These are phyloP conservation scores for Penicillium freii DNA, from an alignment of 2,329 filamentous ascomycete species.

Conservation along the genomic window DNA sequence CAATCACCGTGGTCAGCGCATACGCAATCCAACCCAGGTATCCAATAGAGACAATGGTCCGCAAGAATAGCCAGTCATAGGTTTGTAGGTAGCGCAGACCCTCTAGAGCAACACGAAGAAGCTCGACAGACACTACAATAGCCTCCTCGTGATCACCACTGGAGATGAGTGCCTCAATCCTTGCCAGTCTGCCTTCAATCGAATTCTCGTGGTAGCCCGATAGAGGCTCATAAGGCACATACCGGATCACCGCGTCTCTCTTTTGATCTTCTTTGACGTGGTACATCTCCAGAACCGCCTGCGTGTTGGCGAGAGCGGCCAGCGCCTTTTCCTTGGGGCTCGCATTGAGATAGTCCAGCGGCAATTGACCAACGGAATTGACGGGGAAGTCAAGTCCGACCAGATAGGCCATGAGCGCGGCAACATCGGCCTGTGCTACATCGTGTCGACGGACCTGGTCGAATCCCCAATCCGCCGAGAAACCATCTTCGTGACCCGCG, in stretches of 20 bases:
- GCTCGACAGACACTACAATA: conserved; percentile 71
- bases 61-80: conserved; percentile 95
- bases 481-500: conserved; percentile 79
- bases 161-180: conserved; percentile 67
- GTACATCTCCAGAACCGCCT: conserved; percentile 92
- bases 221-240: conserved; percentile 71
- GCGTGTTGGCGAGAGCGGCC: conserved; percentile 79
- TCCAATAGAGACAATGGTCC: conserved; percentile 81
- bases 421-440: conserved; percentile 89
- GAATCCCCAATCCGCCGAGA: conserved; percentile 85
- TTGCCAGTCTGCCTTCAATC: conserved; percentile 64
- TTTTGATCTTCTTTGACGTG: conserved; percentile 88
- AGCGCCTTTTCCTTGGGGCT: conserved; percentile 73
- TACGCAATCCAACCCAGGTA: conserved; percentile 97
- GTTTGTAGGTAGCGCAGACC: conserved; percentile 93
- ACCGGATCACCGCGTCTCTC: conserved; percentile 70
- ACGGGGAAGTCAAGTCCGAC: conserved; percentile 85
- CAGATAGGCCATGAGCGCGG: conserved; percentile 92
- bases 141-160: conserved; percentile 68
- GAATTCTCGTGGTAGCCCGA: conserved; percentile 59
- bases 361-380: conserved; percentile 92
- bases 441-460: conserved; percentile 81
- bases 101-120: conserved; percentile 74
- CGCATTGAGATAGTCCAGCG: conserved; percentile 75
- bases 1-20: conserved; percentile 81